Percentiles rank a stretch among this genome's conserved stretches.
phyloP scores from a whole-genome alignment of 2,329 filamentous ascomycete genomes.

The Waltergamsia citrina region DNA sequence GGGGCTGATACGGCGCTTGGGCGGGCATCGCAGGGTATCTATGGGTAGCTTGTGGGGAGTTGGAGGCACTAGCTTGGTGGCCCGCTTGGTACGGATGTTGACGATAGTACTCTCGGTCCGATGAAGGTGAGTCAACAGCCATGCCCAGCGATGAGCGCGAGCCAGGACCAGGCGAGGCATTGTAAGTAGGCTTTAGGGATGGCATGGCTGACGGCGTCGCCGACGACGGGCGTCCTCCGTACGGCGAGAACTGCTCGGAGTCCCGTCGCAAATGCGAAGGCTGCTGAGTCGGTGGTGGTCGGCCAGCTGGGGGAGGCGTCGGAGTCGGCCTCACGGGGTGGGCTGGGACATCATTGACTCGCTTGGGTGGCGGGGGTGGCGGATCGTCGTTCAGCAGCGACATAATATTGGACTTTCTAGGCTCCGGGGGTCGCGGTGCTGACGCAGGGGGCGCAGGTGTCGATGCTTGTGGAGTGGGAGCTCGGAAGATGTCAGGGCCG shows the following conservation, averaged over 20 bases:
- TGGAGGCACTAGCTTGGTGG: slow-evolving; percentile 24
- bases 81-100: slow-evolving; percentile 23
- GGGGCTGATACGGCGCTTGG: slow-evolving; percentile 29
- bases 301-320: slow-evolving; percentile 41
- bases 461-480: slow-evolving; percentile 5
- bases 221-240: slow-evolving; percentile 20
- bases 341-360: slow-evolving; percentile 36
- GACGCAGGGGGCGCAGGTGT: slow-evolving; percentile 18
- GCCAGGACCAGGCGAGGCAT: slow-evolving; percentile 38
- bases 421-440: slow-evolving; percentile 30
- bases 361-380: slow-evolving; percentile 35
- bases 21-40: slow-evolving; percentile 30
- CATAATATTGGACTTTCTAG: slow-evolving; percentile 55
- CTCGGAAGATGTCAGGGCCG: slow-evolving; percentile 17
- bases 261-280: slow-evolving; percentile 38
- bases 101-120: slow-evolving; percentile 40
- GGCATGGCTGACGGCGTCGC: slow-evolving; percentile 38
- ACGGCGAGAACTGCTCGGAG: slow-evolving; percentile 35
- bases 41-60: slow-evolving; percentile 36
- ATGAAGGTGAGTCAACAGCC: slow-evolving; percentile 20
- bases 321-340: slow-evolving; percentile 29
- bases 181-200: slow-evolving; percentile 42
- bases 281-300: slow-evolving; percentile 28
- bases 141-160: slow-evolving; percentile 34
- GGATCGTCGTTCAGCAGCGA: slow-evolving; percentile 53